Conservation (phyloP, 768 basidiomycete species). For the Mycena maculata region DNA sequence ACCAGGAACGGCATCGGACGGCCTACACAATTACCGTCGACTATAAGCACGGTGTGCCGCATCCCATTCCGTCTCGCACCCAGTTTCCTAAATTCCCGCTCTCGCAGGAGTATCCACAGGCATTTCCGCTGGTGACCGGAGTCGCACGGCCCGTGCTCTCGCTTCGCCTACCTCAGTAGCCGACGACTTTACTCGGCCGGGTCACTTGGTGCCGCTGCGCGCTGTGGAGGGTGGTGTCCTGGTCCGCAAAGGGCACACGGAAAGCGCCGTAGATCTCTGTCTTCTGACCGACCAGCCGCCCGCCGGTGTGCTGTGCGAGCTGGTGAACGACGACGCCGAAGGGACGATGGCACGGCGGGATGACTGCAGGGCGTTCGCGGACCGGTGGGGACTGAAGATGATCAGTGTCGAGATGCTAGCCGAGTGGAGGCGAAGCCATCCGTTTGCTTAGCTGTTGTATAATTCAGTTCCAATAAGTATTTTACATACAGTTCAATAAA, state of each 20-base stretch:
- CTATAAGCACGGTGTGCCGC: constrained; percentile 80
- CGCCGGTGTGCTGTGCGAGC: constrained; percentile 91
- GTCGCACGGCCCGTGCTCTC: constrained; percentile 86
- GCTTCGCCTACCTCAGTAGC: constrained; percentile 67
- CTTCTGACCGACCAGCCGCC: constrained; percentile 72
- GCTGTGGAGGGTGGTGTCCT: constrained; percentile 88
- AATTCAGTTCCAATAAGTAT: constrained; percentile 22
- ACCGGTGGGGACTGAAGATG: constrained; percentile 91
- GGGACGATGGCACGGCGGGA: constrained; percentile 97
- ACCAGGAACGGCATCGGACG: constrained; percentile 91
- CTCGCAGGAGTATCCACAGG: constrained; percentile 88
- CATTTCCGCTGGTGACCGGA: constrained; percentile 96
- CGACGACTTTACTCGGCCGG: constrained; percentile 89
- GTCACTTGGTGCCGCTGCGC: constrained; percentile 94
- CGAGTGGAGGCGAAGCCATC: constrained; percentile 56
- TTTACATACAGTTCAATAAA: constrained; percentile 20
- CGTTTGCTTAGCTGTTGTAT: constrained; percentile 27
- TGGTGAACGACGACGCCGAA: constrained; percentile 90
- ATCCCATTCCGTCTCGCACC: background rate
- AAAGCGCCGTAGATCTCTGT: constrained; percentile 90
- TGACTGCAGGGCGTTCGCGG: constrained; percentile 92
- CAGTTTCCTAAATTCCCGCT: background rate
- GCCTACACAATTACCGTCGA: constrained; percentile 98
- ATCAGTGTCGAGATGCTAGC: constrained; percentile 91
- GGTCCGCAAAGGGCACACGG: constrained; percentile 93